Conservation (phyloP, 176 grass and related monocot species). For the Tuctoria greenei region DNA sequence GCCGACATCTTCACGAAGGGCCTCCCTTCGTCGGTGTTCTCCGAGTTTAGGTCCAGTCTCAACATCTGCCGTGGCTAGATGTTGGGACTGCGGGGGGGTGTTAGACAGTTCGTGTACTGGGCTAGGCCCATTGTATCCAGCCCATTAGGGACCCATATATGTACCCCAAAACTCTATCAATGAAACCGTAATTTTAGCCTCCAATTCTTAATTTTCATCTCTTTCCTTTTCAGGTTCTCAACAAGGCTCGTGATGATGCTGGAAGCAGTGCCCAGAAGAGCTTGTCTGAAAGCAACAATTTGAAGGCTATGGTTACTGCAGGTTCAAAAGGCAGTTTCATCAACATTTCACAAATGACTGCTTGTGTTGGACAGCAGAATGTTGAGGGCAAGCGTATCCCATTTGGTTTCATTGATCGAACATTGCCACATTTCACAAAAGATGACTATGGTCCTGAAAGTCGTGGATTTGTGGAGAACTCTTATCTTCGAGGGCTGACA, state of each 20-base stretch:
- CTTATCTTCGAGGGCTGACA: constrained; percentile 92
- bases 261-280: constrained; percentile 96
- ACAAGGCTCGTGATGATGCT: constrained; percentile 99
- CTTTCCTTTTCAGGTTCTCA: constrained; percentile 67
- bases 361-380: constrained; percentile 97
- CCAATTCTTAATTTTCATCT: constrained; percentile 6
- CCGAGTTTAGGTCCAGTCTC: too few relatives aligned
- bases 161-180: too few relatives aligned
- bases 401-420: constrained; percentile 87
- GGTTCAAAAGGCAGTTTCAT: constrained; percentile 96
- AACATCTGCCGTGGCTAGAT: too few relatives aligned
- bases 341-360: constrained; percentile 99
- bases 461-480: constrained; percentile 98
- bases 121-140: too few relatives aligned
- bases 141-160: too few relatives aligned
- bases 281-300: constrained; percentile 97
- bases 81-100: too few relatives aligned
- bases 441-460: constrained; percentile 89
- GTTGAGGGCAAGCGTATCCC: constrained; percentile 99
- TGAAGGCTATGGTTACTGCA: constrained; percentile 98
- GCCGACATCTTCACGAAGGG: too few relatives aligned
- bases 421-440: constrained; percentile 94
- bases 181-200: too few relatives aligned
- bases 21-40: too few relatives aligned
- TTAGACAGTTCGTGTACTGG: too few relatives aligned